These are phyloP conservation scores for Clarireedia homoeocarpa DNA, from an alignment of 2,329 filamentous ascomycete species.

Conservation along the genomic window DNA sequence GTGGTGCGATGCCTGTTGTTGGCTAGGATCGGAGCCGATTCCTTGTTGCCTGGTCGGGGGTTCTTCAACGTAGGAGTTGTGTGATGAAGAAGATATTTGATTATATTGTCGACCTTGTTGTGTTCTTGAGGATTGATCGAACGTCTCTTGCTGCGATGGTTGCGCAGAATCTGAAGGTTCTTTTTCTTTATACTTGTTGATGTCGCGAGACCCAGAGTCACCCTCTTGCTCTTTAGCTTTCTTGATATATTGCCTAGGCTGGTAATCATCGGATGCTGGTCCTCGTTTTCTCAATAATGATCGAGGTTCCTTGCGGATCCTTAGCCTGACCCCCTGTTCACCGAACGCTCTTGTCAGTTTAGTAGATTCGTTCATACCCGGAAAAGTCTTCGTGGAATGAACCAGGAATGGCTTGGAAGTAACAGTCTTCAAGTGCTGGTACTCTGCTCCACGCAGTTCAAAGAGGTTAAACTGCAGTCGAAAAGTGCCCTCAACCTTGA, in stretches of 20 bases:
- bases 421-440: conserved; percentile 29
- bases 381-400: conserved; percentile 60
- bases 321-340: conserved; percentile 77
- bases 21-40: background rate
- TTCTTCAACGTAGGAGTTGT: background rate
- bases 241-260: conserved; percentile 24
- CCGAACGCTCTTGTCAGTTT: conserved; percentile 74
- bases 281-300: conserved; percentile 32
- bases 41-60: background rate
- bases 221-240: background rate
- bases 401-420: conserved; percentile 63
- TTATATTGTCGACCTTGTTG: background rate
- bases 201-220: background rate
- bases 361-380: conserved; percentile 75
- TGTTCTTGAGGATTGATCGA: background rate
- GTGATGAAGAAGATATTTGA: background rate
- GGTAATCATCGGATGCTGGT: conserved; percentile 27
- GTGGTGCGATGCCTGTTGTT: background rate
- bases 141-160: background rate
- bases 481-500: conserved; percentile 65
- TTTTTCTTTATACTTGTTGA: conserved; percentile 3
- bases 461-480: conserved; percentile 71
- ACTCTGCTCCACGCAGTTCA: conserved; percentile 46
- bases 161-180: background rate
- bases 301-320: conserved; percentile 75